phyloP scores from a whole-genome alignment of 306 rosid genomes.

The Pterocarpus macrocarpus region DNA sequence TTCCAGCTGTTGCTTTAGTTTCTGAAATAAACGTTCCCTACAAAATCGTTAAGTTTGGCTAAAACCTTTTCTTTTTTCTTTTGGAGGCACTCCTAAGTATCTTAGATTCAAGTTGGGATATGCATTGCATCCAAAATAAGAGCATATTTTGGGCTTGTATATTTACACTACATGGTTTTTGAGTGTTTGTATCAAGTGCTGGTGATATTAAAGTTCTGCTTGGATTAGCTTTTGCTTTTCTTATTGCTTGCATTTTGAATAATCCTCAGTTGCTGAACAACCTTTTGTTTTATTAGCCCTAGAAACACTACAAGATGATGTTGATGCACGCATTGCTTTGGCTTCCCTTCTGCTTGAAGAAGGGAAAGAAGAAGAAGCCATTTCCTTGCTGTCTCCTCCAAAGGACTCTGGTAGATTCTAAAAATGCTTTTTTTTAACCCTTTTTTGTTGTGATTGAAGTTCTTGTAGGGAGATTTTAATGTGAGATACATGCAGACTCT shows the following conservation, averaged over 20 bases:
- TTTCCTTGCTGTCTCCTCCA: constrained; percentile 78
- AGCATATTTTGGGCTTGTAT: constrained; percentile 24
- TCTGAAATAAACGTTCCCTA: constrained; percentile 1
- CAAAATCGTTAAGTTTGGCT: neutral
- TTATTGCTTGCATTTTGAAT: neutral
- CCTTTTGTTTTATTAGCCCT: constrained; percentile 63
- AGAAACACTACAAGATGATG: constrained; percentile 66
- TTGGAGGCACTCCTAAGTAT: neutral
- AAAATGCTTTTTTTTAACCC: constrained; percentile 19
- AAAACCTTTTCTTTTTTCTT: neutral
- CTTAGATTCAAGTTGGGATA: neutral
- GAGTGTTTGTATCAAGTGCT: neutral
- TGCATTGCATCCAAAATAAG: neutral
- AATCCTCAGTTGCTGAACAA: constrained; percentile 37
- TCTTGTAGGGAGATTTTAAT: constrained; percentile 26
- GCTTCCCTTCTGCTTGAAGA: constrained; percentile 91
- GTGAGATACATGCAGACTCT: constrained; percentile 58
- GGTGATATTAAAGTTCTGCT: constrained; percentile 30
- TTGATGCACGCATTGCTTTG: constrained; percentile 78
- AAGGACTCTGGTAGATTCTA: constrained; percentile 58
- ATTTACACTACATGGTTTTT: constrained; percentile 16
- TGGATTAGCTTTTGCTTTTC: constrained; percentile 5
- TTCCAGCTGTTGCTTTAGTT: constrained; percentile 21
- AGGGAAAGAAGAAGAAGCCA: constrained; percentile 79
- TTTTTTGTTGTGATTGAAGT: constrained; percentile 28